phyloP scores from a whole-genome alignment of 2,329 filamentous ascomycete species.

The Ramularia collo-cygni region DNA sequence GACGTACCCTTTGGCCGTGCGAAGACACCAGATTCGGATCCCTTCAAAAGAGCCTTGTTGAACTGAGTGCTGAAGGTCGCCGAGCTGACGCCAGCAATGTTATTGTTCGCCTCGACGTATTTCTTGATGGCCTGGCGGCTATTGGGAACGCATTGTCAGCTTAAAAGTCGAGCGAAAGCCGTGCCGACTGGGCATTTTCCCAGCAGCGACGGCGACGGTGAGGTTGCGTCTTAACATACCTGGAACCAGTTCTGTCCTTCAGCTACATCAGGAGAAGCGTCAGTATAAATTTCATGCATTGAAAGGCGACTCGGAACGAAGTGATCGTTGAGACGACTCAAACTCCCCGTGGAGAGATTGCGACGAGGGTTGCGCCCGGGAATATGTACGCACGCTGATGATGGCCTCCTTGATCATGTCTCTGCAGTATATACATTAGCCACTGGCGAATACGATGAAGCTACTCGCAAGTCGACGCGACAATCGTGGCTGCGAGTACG shows the following conservation, averaged over 20 bases:
- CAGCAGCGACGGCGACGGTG: conserved; percentile 21
- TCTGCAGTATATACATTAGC: conserved; percentile 48
- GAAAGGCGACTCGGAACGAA: not conserved
- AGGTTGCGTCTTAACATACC: conserved; percentile 45
- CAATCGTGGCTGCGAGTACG: conserved; percentile 10
- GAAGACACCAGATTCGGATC: conserved; percentile 82
- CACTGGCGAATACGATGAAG: conserved; percentile 30
- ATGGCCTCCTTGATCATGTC: conserved; percentile 70
- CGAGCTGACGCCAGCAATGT: conserved; percentile 47
- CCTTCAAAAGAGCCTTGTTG: conserved; percentile 75
- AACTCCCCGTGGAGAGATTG: conserved; percentile 21
- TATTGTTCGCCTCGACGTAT: conserved; percentile 67
- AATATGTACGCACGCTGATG: conserved; percentile 57
- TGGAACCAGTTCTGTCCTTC: conserved; percentile 64
- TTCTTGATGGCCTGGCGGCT: conserved; percentile 70
- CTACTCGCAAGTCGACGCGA: conserved; percentile 12
- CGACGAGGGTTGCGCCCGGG: conserved; percentile 37
- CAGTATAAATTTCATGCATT: conserved; percentile 34
- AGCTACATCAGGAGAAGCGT: conserved; percentile 50
- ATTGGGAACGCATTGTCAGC: conserved; percentile 24
- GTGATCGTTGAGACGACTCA: not conserved
- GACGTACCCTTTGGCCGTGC: conserved; percentile 80
- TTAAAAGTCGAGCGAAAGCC: conserved; percentile 13
- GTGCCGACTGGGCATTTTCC: conserved; percentile 9
- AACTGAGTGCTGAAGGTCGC: conserved; percentile 64